Base-by-base conservation (phyloP, 176 grass and related monocot genomes). In the Carex parvula region DNA sequence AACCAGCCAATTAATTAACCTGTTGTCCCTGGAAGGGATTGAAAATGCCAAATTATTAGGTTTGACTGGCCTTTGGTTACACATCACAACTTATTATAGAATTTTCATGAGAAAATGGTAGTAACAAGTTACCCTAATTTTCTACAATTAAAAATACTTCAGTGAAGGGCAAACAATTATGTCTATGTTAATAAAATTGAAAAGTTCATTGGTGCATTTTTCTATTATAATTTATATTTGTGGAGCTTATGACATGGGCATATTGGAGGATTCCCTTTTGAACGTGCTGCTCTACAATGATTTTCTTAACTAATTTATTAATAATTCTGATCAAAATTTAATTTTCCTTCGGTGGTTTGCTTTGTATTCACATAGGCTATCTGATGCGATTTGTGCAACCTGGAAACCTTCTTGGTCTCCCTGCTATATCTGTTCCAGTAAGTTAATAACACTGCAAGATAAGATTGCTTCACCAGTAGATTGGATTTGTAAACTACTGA, bases 401-500 rank as follows among this genome's bases (percentile, higher is more conserved):
- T 7, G 93, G 89, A 69, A 99, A 99, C 84, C 91, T 99, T 86
- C 89, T 99, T 85, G 96, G 96, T 76, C 87, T 99, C 6, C 96
- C 96, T 69, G 96, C 96, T 55, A 92, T 99, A 90, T 84, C 81
- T 93, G 89, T 99, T 58, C 96, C 96, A 79, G 92, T 98, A 90
- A 98, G 95, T 81, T 48, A 53, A 80, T 58, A 26, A 84, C 21
- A 18, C 69, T 70, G 4, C 18, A 46, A 63, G 83, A 24, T 80
- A 24, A 75, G 24, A 16, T 79, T 58, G 33, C 30, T 60, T 84
- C 6, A 64, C 73, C 53, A 68, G 41, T 62, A 22, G 22, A 81
- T 14, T 62, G 35, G 17, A 17, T 12, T 60, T 57, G 0, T 60
- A 79, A 6, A 79, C 84, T 60, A 37, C 17, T 32, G 21, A 80